Evolutionary conservation across 371 early-diverging fungal genomes (phyloP).

Genomic region (Lichtheimia corymbifera): DNA sequence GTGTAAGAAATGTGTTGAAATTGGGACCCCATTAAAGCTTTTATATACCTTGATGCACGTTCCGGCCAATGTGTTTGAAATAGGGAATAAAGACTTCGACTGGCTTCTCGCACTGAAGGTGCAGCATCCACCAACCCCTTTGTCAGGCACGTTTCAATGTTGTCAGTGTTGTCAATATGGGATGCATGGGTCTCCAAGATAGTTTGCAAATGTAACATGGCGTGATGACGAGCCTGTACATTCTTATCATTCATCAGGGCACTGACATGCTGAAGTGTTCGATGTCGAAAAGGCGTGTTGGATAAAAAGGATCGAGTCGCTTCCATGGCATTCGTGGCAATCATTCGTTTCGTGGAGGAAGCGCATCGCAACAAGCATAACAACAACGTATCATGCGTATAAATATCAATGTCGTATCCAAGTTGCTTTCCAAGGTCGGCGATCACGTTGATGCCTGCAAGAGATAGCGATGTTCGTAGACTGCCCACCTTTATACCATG

Average conservation of each 20-base stretch:
- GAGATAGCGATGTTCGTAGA: constrained; percentile 29
- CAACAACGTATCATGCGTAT: constrained; percentile 27
- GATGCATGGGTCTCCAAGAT: constrained; percentile 16
- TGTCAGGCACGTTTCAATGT: constrained; percentile 11
- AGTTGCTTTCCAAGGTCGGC: constrained; percentile 19
- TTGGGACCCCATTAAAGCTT: neutral
- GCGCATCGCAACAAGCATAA: constrained; percentile 28
- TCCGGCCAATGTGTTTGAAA: constrained; percentile 25
- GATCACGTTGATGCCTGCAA: constrained; percentile 25
- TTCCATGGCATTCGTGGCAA: constrained; percentile 13
- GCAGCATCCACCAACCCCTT: constrained; percentile 25
- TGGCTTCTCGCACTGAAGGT: constrained; percentile 18
- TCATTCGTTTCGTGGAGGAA: constrained; percentile 26
- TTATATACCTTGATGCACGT: constrained; percentile 26
- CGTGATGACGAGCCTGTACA: constrained; percentile 21
- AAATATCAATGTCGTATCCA: constrained; percentile 23
- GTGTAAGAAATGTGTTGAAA: neutral
- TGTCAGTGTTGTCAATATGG: neutral
- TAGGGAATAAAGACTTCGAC: constrained; percentile 18
- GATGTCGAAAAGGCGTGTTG: constrained; percentile 24
- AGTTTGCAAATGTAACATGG: constrained; percentile 10
- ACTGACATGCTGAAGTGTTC: constrained; percentile 19
- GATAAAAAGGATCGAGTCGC: constrained; percentile 22
- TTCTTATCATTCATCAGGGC: constrained; percentile 19
- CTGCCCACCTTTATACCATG: constrained; percentile 29